Base-by-base conservation (phyloP, 371 early-diverging fungal species). In the Massospora cicadina region DNA sequence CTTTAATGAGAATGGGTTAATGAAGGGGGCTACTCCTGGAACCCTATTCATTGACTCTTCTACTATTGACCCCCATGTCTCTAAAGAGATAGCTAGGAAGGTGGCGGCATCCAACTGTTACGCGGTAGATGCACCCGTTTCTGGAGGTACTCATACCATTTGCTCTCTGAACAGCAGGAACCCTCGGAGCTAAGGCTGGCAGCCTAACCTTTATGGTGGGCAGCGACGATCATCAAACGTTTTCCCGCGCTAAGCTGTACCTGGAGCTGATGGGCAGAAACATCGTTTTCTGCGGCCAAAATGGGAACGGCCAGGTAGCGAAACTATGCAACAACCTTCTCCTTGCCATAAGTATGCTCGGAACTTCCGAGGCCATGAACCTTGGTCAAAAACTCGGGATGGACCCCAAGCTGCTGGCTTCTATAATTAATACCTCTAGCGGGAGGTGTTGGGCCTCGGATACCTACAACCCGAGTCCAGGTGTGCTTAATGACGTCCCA, bases 131-230 rank as follows among this genome's bases (percentile, higher is more conserved):
- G 93, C 96, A 2, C 98, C 98, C 2, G 96, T 98, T 1, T 92
- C 93, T 65, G 98, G 98, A 33, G 95, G 93, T 76, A 76, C 60
- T 65, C 56, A 10, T 56, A 25, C 33, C 63, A 29, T 21, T 24
- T 65, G 17, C 1, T 28, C 27, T 58, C 13, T 33, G 57, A 58
- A 26, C n/a, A 54, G 10, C 65, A 83, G 86, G 90, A 10, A 83
- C 85, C 21, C 78, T 81, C 63, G 97, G 95, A 31, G 98, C 98
- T 1, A 76, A 87, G 66, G 86, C 83, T 13, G 98, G 87, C 24
- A 92, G 95, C 0, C 75, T 98, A 65, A 95, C 96, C 0, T 98
- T 97, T 75, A 95, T 98, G 96, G 93, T 93, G 1, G 98, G 98
- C n/a, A 80, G 87, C 2, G 71, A 77, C 26, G 74, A 76, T 1